phyloP scores from a whole-genome alignment of 176 grass and related monocot species.

The Phragmites australis region DNA sequence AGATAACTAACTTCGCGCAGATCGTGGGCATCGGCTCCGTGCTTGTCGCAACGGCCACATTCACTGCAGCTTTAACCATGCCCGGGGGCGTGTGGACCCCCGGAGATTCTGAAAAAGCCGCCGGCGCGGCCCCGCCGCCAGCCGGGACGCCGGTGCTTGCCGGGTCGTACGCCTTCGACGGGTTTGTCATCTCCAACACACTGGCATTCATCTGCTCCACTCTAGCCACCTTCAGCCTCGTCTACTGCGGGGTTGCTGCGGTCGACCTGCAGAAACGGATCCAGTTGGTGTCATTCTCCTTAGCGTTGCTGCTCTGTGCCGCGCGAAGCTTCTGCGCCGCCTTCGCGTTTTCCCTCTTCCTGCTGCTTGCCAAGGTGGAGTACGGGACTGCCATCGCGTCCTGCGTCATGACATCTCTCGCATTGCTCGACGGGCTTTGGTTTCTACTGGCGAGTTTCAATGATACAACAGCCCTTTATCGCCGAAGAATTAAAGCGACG shows the following conservation, averaged over 20 bases:
- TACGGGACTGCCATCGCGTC: conserved; percentile 14
- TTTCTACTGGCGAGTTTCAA: background rate
- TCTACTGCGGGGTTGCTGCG: conserved; percentile 40
- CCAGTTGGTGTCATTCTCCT: conserved; percentile 20
- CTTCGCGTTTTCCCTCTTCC: conserved; percentile 30
- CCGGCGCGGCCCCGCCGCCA: background rate
- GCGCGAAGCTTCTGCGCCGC: conserved; percentile 40
- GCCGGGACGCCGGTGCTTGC: conserved; percentile 19
- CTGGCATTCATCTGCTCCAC: conserved; percentile 38
- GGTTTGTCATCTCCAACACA: conserved; percentile 42
- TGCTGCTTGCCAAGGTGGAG: background rate
- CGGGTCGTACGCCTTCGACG: conserved; percentile 2
- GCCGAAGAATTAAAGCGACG: accelerated
- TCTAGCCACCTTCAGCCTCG: conserved; percentile 37
- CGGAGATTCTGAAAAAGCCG: background rate
- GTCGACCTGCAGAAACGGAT: conserved; percentile 35
- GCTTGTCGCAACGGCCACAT: conserved; percentile 40
- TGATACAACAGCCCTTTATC: background rate
- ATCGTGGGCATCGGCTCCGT: conserved; percentile 44
- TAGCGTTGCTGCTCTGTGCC: conserved; percentile 15
- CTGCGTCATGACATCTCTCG: conserved; percentile 7
- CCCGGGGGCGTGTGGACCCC: conserved; percentile 17
- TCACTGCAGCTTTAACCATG: conserved; percentile 29
- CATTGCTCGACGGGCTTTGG: background rate
- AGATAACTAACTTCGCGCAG: conserved; percentile 43